Percentiles rank a stretch among this genome's conserved stretches.
Conservation (phyloP, 129 eudicot species). For the Flaveria bidentis region DNA sequence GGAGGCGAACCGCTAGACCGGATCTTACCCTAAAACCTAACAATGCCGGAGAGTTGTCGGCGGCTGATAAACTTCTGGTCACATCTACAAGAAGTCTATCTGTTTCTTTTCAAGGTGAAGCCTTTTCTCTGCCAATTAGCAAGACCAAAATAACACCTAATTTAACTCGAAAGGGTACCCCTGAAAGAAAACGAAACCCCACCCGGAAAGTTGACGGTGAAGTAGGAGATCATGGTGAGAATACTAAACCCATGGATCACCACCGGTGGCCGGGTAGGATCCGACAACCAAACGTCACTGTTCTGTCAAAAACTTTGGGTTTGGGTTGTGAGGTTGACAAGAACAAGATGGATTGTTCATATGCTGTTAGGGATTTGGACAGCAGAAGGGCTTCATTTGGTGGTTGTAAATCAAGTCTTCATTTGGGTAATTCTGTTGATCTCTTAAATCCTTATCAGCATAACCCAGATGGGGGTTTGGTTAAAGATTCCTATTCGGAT, state of each 20-base stretch:
- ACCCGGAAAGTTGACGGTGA: slow-evolving; percentile 49
- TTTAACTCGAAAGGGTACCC: slow-evolving; percentile 59
- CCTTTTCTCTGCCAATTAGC: slow-evolving; percentile 82
- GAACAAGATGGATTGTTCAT: background rate
- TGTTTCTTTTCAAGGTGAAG: slow-evolving; percentile 88
- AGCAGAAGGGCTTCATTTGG: slow-evolving; percentile 55
- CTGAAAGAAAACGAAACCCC: slow-evolving; percentile 64
- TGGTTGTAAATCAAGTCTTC: slow-evolving; percentile 56
- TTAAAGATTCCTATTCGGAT: slow-evolving; percentile 59
- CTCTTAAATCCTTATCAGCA: slow-evolving; percentile 33
- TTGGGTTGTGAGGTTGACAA: slow-evolving; percentile 39
- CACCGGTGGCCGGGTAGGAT: slow-evolving; percentile 67
- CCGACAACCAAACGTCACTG: slow-evolving; percentile 33
- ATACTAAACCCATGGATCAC: slow-evolving; percentile 59
- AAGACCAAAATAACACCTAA: slow-evolving; percentile 71
- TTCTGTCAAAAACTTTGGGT: slow-evolving; percentile 46
- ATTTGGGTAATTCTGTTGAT: slow-evolving; percentile 46
- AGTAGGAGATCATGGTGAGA: slow-evolving; percentile 46
- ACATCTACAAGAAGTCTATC: slow-evolving; percentile 81
- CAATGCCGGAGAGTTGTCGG: slow-evolving; percentile 56
- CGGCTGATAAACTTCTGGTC: slow-evolving; percentile 69
- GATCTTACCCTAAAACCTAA: slow-evolving; percentile 54
- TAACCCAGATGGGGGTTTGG: slow-evolving; percentile 42
- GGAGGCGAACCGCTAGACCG: slow-evolving; percentile 50
- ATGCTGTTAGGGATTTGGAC: slow-evolving; percentile 25